Conservation (phyloP, 202 grass and related monocot species). For the Panicum hallii region DNA sequence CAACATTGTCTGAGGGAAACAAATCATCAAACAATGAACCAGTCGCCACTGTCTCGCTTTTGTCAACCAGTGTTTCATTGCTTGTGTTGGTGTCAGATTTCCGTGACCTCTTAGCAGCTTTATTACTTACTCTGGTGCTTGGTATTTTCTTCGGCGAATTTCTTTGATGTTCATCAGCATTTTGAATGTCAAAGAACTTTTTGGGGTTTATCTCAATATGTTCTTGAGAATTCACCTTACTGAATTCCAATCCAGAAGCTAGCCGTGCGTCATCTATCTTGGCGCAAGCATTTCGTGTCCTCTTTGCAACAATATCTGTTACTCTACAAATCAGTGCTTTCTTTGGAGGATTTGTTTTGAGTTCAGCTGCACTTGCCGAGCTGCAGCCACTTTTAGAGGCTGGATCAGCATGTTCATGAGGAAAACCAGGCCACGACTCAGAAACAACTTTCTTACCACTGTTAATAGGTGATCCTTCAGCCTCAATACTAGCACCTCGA, state of each 20-base stretch:
- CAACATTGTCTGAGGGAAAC: constrained; percentile 52
- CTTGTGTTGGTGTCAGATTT: constrained; percentile 29
- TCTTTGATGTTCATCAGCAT: constrained; percentile 37
- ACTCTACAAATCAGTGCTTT: constrained; percentile 35
- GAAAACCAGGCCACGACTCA: constrained; percentile 23
- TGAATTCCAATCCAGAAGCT: constrained; percentile 38
- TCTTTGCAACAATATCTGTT: constrained; percentile 64
- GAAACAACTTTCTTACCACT: constrained; percentile 29
- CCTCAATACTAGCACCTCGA: constrained; percentile 12
- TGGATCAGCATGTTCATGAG: constrained; percentile 27
- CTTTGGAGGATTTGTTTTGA: constrained; percentile 37
- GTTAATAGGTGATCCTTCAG: constrained; percentile 40
- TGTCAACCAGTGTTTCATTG: constrained; percentile 39
- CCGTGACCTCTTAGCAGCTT: constrained; percentile 35
- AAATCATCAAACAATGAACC: constrained; percentile 49
- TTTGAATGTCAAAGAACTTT: constrained; percentile 8
- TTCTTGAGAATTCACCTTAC: constrained; percentile 41
- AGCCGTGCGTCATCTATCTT: constrained; percentile 20
- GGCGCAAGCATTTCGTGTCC: constrained; percentile 8
- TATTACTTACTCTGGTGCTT: constrained; percentile 40
- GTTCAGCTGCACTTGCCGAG: constrained; percentile 37
- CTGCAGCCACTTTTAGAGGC: constrained; percentile 43
- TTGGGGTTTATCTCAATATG: constrained; percentile 14
- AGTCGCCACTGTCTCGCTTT: constrained; percentile 34
- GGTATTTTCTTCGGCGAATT: constrained; percentile 38